Base-by-base conservation (phyloP, 352 stramenopile genomes). In the Pythium apleroticum region DNA sequence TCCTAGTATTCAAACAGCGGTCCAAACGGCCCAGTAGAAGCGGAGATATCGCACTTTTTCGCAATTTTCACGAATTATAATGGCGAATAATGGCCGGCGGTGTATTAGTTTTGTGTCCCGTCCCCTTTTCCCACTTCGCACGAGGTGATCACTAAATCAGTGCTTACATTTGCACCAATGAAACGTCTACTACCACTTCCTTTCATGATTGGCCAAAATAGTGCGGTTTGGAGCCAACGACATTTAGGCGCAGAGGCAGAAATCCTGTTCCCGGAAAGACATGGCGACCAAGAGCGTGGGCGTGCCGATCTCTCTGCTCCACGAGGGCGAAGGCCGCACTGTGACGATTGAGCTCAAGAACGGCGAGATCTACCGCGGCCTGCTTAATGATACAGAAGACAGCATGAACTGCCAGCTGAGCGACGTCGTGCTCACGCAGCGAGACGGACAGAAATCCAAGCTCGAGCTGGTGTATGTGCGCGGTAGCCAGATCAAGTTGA, bases 331-430 rank as follows among this genome's bases (percentile, higher is more conserved):
- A 65, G 89, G 89, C 52, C 82, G 86, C 57, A 83, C 74, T 22
- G 86, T 97, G 62, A 95, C 87, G 8, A 71, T 96, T 20, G 89
- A 97, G 76, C 82, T 94, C 24, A 95, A 95, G 81, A 94, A 94
- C 41, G 87, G 89, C 35, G 88, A 96, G 63, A 89, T 95, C 57
- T 97, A 97, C 68, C 81, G 86, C 45, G 89, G 89, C 6, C 75
- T 93, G 56, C 66, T 97, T 48, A 67, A 76, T 17, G 84, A 96
- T 68, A 94, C 83, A 60, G 89, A 97, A 70, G 89, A 97, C 74
- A 98, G 95, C 54, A 99, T 99, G 97, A 99, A 99, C 77, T 97
- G 97, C 75, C 96, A 97, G 71, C 75, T 99, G 17, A 97, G 88
- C 31, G 90, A 98, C 72, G 87, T 95, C 56, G 82, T 93, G 57